Percentiles rank a stretch among this genome's conserved stretches.
Evolutionary conservation across 2,329 filamentous ascomycete species (phyloP).

Genomic region (Sporothrix globosa): DNA sequence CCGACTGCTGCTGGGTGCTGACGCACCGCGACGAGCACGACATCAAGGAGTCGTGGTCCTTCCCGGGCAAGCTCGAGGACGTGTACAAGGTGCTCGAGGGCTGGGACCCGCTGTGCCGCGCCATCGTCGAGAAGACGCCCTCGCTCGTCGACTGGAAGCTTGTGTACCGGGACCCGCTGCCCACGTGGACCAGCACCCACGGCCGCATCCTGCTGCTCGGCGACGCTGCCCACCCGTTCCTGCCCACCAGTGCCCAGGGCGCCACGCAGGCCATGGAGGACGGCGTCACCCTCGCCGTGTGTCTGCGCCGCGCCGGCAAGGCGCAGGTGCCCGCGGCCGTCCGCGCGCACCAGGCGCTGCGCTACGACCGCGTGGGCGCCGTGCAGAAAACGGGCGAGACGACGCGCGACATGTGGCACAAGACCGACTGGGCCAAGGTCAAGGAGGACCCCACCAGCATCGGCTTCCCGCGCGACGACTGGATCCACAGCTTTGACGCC

Average conservation of each 20-base stretch:
- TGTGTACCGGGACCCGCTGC: constrained; percentile 54
- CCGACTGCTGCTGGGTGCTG: constrained; percentile 62
- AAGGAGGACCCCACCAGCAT: constrained; percentile 53
- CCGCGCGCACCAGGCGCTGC: constrained; percentile 50
- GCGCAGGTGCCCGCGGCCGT: constrained; percentile 47
- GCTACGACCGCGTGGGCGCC: constrained; percentile 47
- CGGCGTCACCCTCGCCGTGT: constrained; percentile 53
- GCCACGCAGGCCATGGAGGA: constrained; percentile 58
- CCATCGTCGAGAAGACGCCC: constrained; percentile 54
- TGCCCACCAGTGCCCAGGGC: constrained; percentile 54
- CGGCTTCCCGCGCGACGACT: constrained; percentile 54
- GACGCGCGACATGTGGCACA: constrained; percentile 59
- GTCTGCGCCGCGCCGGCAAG: constrained; percentile 46
- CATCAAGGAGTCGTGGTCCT: constrained; percentile 60
- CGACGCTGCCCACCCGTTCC: constrained; percentile 55
- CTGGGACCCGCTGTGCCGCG: constrained; percentile 55
- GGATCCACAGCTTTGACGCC: constrained; percentile 52
- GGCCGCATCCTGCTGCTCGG: constrained; percentile 53
- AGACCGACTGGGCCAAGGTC: constrained; percentile 56
- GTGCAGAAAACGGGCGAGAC: constrained; percentile 57
- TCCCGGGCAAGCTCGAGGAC: constrained; percentile 56
- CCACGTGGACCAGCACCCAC: constrained; percentile 53
- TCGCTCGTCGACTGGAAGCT: constrained; percentile 55
- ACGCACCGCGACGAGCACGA: constrained; percentile 59
- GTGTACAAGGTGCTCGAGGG: constrained; percentile 55